Percentiles rank a stretch among this genome's conserved stretches.
Conservation (phyloP, 2,329 filamentous ascomycete species). For the Diaporthe sp. region DNA sequence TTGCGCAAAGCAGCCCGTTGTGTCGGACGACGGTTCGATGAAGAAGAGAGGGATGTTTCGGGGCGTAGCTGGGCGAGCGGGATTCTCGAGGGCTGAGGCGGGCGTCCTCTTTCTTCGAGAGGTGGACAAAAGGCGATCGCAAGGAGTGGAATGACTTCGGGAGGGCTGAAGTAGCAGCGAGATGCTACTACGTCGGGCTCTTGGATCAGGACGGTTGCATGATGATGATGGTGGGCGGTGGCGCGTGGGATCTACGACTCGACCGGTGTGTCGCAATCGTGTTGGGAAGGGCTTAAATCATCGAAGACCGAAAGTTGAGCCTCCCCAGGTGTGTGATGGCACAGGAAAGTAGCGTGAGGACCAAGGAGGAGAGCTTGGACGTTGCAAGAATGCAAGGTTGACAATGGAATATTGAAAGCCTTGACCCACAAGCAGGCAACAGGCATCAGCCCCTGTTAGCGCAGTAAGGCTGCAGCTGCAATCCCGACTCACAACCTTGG, state of each 20-base stretch:
- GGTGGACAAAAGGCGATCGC: neutral
- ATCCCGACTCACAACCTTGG: neutral
- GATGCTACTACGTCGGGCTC: constrained; percentile 35
- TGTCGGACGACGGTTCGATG: neutral
- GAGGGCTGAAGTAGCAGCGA: constrained; percentile 34
- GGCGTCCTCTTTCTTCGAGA: neutral
- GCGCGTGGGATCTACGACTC: constrained; percentile 29
- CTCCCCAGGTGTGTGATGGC: neutral
- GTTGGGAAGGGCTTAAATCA: neutral
- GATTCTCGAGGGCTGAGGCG: neutral
- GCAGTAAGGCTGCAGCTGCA: constrained; percentile 24
- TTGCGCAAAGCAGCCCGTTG: constrained; percentile 43
- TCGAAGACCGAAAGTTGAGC: neutral
- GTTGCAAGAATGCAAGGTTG: neutral
- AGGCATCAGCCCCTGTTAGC: constrained; percentile 19
- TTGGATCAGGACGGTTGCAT: constrained; percentile 35
- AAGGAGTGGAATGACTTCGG: neutral
- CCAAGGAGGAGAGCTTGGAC: neutral
- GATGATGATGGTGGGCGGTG: constrained; percentile 36
- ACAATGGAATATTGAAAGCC: constrained; percentile 19
- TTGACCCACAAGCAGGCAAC: constrained; percentile 11
- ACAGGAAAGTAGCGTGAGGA: neutral
- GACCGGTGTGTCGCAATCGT: constrained; percentile 22
- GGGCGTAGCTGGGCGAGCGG: neutral
- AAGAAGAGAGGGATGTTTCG: neutral